These are phyloP conservation scores for Fusarium duplospermum DNA, from an alignment of 2,329 filamentous ascomycete genomes.

Conservation along the genomic window DNA sequence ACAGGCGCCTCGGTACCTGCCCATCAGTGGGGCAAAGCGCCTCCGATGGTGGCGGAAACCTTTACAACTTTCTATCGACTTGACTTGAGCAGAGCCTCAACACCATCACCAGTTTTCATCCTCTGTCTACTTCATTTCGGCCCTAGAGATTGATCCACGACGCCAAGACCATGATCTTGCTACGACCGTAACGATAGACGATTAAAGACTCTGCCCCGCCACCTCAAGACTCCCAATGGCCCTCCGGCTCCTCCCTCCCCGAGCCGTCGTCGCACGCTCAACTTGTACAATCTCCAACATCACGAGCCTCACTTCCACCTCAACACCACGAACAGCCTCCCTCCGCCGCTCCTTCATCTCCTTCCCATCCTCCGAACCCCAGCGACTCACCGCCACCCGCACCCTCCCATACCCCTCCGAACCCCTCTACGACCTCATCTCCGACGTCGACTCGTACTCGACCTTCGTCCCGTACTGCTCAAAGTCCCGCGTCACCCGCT, in stretches of 20 bases:
- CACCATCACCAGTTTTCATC: slow-evolving; percentile 36
- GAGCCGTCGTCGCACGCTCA: slow-evolving; percentile 26
- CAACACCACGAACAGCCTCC: slow-evolving; percentile 16
- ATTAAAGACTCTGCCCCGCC: background rate
- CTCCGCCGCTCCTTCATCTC: slow-evolving; percentile 57
- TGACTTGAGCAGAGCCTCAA: slow-evolving; percentile 35
- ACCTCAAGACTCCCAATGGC: slow-evolving; percentile 26
- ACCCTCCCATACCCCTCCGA: slow-evolving; percentile 79
- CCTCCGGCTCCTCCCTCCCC: slow-evolving; percentile 20
- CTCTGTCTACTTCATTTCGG: background rate
- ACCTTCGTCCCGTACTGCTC: slow-evolving; percentile 93
- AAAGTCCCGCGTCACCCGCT: slow-evolving; percentile 79
- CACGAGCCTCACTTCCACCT: slow-evolving; percentile 33
- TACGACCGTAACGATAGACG: background rate
- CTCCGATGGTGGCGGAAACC: slow-evolving; percentile 12
- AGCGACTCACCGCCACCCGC: slow-evolving; percentile 78
- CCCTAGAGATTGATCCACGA: background rate
- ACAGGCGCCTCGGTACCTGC: background rate
- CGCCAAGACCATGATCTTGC: slow-evolving; percentile 6
- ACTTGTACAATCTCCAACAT: slow-evolving; percentile 22
- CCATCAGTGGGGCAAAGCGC: slow-evolving; percentile 7
- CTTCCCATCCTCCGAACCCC: slow-evolving; percentile 53
- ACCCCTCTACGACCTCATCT: slow-evolving; percentile 85
- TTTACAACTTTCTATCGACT: slow-evolving; percentile 32
- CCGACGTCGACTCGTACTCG: slow-evolving; percentile 87